Conservation (phyloP, 305 asterid genomes). For the Rubia tinctorum region DNA sequence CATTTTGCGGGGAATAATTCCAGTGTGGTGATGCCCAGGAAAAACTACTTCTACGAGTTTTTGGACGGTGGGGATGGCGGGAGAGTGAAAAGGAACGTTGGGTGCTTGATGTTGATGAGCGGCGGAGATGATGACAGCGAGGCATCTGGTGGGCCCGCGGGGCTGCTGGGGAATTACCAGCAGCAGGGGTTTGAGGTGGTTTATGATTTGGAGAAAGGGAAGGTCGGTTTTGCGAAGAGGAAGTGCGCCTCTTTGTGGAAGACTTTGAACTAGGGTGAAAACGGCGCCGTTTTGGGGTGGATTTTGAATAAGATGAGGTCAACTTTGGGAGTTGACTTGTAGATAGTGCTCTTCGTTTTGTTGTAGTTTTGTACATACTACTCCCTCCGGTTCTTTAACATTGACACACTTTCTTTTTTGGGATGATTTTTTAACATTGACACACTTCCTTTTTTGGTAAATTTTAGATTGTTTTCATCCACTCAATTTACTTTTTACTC, state of each 20-base stretch:
- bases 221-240: conserved; percentile 83
- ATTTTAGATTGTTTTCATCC: too few species aligned
- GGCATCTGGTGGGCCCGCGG: conserved; percentile 83
- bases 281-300: conserved; percentile 1
- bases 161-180: conserved; percentile 84
- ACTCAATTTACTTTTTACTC: too few species aligned
- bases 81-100: conserved; percentile 41
- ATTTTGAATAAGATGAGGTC: not conserved
- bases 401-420: too few species aligned
- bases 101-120: conserved; percentile 83
- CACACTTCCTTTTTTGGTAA: too few species aligned
- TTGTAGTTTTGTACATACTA: not conserved
- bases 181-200: conserved; percentile 99
- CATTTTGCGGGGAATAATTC: conserved; percentile 79
- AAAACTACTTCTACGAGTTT: conserved; percentile 74
- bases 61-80: conserved; percentile 38
- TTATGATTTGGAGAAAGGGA: conserved; percentile 66
- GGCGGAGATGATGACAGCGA: conserved; percentile 60
- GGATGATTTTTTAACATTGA: too few species aligned
- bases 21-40: conserved; percentile 72
- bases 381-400: too few species aligned
- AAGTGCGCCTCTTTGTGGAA: conserved; percentile 89
- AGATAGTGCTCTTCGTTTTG: not conserved
- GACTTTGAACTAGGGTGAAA: conserved; percentile 33
- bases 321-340: not conserved